Evolutionary conservation across 2,329 filamentous ascomycete species (phyloP).

Genomic region (Beauveria pseudobassiana): DNA sequence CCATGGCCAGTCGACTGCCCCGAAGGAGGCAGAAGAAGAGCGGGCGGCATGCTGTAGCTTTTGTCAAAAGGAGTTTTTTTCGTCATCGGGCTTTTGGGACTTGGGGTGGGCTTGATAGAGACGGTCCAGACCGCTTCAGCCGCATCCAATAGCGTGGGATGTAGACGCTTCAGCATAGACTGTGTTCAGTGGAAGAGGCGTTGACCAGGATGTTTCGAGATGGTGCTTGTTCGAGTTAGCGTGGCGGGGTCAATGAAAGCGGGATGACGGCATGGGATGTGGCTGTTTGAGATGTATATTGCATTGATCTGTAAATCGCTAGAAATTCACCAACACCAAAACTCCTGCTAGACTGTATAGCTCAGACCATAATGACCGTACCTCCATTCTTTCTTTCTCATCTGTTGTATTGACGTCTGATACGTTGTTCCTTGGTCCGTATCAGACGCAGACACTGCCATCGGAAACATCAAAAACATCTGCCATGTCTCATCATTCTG

Average conservation of each 20-base stretch:
- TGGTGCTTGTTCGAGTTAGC: neutral
- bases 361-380: neutral
- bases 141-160: conserved; percentile 6
- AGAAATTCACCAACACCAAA: conserved; percentile 6
- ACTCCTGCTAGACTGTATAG: conserved; percentile 3
- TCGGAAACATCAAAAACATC: neutral
- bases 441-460: neutral
- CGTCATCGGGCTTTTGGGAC: too few species aligned
- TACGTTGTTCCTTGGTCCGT: neutral
- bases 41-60: neutral
- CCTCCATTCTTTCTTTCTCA: neutral
- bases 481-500: neutral
- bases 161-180: neutral
- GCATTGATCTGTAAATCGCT: conserved; percentile 1
- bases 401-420: neutral
- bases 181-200: neutral
- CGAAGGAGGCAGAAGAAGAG: neutral
- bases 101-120: neutral
- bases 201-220: neutral
- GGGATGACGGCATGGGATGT: too few species aligned
- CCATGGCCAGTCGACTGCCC: neutral
- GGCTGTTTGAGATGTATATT: neutral
- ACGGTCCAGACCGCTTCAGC: neutral
- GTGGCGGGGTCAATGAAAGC: neutral
- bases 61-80: too few species aligned